Evolutionary conservation across 2,329 filamentous ascomycete genomes (phyloP), one percentile per base, ranked within the genome.

Genomic region (Epicoccum nigrum): DNA sequence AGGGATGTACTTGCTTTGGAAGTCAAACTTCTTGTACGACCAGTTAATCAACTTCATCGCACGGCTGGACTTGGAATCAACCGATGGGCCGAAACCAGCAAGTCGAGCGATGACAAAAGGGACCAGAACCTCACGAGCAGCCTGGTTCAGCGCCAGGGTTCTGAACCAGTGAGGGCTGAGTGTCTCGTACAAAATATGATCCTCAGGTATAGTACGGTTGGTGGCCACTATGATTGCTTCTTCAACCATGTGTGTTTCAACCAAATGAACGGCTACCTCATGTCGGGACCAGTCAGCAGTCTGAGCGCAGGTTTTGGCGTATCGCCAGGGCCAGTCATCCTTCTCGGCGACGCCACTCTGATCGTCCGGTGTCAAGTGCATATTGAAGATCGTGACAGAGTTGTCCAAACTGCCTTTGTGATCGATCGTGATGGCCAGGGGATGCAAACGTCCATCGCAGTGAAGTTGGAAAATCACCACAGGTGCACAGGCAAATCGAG

Each of bases 171-270:
- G 51, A 8, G 51, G 51, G n/a, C 45, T 54, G 15, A 54, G 20
- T 1, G 27, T 41, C 15, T 54, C 51, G 31, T 45, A 49, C 9
- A 54, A 6, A 3, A 54, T 48, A 20, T 54, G 51, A 7, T 54
- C 37, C 6, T 54, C 51, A 4, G 50, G 50, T 12, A 54, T 33
- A 1, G 51, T 54, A 12, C 51, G 51, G 27, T 54, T 45, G 4
- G 51, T 54, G 7, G 51, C 51, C 1, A 54, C 45, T n/a, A 54
- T 54, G 27, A 54, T 54, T 2, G 51, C 51, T 42, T 54, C 51
- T 32, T 54, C 51, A 1, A 54, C 16, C 45, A 54, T 45, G 27
- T 54, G 51, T 11, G 51, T 54, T 7, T 54, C 51, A 15, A 54
- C 51, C 23, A 54, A 35, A 15, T 54, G 51, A 4, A 40, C 45